Evolutionary conservation across 768 basidiomycete genomes (phyloP).

Genomic region (Hemileccinum rubropunctum): DNA sequence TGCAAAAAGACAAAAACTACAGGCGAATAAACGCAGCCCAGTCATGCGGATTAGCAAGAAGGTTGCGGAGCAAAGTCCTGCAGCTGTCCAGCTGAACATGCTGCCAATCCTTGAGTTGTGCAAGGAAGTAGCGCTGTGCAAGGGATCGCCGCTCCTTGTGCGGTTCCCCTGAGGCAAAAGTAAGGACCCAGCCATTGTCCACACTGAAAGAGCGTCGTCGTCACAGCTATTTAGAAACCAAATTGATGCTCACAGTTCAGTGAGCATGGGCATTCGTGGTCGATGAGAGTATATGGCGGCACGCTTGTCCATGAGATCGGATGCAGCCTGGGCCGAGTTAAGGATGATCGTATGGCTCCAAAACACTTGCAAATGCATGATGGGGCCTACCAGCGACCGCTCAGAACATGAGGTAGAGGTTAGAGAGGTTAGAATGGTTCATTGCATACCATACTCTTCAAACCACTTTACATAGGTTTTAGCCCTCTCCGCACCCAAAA

Average conservation of each 20-base stretch:
- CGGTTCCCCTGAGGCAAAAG: conserved; percentile 4
- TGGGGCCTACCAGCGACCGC: background rate
- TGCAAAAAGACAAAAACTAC: background rate
- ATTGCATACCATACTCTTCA: background rate
- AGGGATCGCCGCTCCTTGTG: conserved; percentile 8
- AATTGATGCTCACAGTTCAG: background rate
- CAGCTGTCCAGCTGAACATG: conserved; percentile 3
- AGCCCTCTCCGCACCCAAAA: background rate
- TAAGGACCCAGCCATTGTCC: background rate
- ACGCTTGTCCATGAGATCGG: background rate
- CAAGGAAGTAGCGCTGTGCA: conserved; percentile 10
- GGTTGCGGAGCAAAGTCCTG: background rate
- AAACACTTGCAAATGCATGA: background rate
- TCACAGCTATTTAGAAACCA: background rate
- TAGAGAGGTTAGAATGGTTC: too few relatives aligned
- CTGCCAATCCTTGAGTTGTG: conserved; percentile 12
- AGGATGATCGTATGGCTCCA: conserved; percentile 27
- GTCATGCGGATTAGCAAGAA: background rate
- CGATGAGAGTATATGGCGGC: background rate
- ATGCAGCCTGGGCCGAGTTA: conserved; percentile 26
- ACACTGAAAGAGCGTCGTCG: background rate
- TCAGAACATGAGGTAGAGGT: too few relatives aligned
- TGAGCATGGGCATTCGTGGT: background rate
- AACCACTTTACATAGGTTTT: background rate
- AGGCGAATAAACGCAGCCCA: background rate